phyloP scores from a whole-genome alignment of 179 eudicot species.

The Patellifolia procumbens region DNA sequence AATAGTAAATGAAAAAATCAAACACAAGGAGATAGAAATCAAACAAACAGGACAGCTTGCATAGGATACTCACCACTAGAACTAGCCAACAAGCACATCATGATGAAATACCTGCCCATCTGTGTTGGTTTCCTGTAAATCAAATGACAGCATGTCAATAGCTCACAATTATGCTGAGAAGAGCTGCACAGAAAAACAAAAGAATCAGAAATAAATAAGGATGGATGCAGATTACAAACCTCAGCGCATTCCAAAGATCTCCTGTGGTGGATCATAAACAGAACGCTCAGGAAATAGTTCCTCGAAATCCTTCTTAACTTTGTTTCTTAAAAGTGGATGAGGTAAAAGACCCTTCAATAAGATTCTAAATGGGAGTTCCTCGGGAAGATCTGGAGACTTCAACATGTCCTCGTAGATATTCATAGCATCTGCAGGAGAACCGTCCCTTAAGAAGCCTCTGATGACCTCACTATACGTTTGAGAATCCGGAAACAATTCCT shows the following conservation, averaged over 20 bases:
- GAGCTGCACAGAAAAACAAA: too few species aligned
- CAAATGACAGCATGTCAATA: too few species aligned
- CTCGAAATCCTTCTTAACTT: slow-evolving; percentile 86
- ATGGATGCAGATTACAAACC: slow-evolving; percentile 23
- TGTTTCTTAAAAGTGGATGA: slow-evolving; percentile 89
- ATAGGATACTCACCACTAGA: too few species aligned
- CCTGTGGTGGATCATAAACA: slow-evolving; percentile 92
- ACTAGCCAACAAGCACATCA: too few species aligned
- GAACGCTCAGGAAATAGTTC: slow-evolving; percentile 89
- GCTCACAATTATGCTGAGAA: too few species aligned
- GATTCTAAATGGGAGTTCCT: slow-evolving; percentile 85
- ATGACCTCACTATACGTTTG: slow-evolving; percentile 87
- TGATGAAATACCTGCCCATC: too few species aligned
- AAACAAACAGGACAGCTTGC: too few species aligned
- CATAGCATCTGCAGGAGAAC: slow-evolving; percentile 97
- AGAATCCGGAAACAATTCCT: slow-evolving; percentile 71
- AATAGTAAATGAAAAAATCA: too few species aligned
- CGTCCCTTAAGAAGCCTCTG: slow-evolving; percentile 76
- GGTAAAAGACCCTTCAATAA: slow-evolving; percentile 92
- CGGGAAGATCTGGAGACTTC: slow-evolving; percentile 90
- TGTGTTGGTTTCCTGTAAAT: too few species aligned
- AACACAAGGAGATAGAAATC: too few species aligned
- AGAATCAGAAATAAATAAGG: too few species aligned
- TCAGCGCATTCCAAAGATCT: slow-evolving; percentile 83
- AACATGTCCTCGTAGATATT: slow-evolving; percentile 93